A percentile compares a stretch with the other conserved stretches of the same genome.
Conservation (phyloP, 1,139 yeast species). For the Arxiozyma telluris region DNA sequence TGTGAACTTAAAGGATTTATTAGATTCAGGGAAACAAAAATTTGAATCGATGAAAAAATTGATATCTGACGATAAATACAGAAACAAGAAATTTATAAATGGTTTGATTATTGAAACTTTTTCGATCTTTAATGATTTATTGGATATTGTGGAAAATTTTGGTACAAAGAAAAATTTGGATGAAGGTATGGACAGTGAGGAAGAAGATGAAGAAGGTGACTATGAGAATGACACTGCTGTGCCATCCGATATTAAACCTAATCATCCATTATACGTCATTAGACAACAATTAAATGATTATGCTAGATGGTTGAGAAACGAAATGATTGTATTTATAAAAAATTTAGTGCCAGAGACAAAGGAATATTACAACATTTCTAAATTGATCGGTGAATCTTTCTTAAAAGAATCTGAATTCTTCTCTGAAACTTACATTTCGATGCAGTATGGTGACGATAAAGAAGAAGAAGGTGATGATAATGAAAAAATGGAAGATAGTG, state of each 20-base stretch:
- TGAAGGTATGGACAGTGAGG: slow-evolving; percentile 45
- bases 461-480: slow-evolving; percentile 32
- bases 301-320: slow-evolving; percentile 51
- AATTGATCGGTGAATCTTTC: slow-evolving; percentile 51
- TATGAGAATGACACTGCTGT: slow-evolving; percentile 34
- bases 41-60: slow-evolving; percentile 9
- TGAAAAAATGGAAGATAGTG: slow-evolving; percentile 32
- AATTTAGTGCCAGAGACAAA: slow-evolving; percentile 3
- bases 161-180: slow-evolving; percentile 42
- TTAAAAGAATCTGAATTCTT: slow-evolving; percentile 59
- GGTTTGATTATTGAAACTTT: slow-evolving; percentile 39
- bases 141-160: slow-evolving; percentile 58
- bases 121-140: slow-evolving; percentile 51
- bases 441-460: slow-evolving; percentile 47
- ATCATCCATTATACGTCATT: slow-evolving; percentile 48
- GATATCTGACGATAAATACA: slow-evolving; percentile 6
- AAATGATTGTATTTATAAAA: slow-evolving; percentile 38
- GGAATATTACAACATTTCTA: slow-evolving; percentile 35
- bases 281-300: slow-evolving; percentile 26
- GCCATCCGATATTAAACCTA: slow-evolving; percentile 34
- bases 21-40: slow-evolving; percentile 19
- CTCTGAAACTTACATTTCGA: slow-evolving; percentile 44
- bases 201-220: slow-evolving; percentile 34
- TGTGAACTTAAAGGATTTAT: slow-evolving; percentile 29
- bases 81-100: slow-evolving; percentile 4